Base-by-base conservation (phyloP, 306 rosid species). In the Trichosanthes cucumerina region DNA sequence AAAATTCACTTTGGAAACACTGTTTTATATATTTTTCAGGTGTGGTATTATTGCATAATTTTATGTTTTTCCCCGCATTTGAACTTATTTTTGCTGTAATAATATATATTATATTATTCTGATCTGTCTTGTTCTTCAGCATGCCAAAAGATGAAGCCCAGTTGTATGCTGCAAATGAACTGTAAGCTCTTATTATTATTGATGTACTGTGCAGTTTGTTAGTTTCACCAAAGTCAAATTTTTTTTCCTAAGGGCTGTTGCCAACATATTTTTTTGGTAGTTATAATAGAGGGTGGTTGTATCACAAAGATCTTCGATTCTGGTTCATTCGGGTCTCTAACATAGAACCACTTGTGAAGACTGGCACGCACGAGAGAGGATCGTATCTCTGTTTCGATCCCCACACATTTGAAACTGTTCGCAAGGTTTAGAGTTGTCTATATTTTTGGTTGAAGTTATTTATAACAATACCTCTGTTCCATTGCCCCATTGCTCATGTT, bases 71-170 rank as follows among this genome's bases (percentile, higher is more conserved):
- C 80, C 16, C 11, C 58, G 19, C 72, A 24, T 70, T 41, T 79
- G 43, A 34, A 24, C 65, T 2, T 26, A 12, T 26, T 24, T 1
- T 10, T 59, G 16, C 5, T 28, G 26, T 26, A 24, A 24, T 59
- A 59, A n/a, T n/a, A n/a, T n/a, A n/a, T n/a, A n/a, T n/a, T 12
- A 59, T 49, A 19, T 31, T 28, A 54, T 13, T 62, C 57, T 44
- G 36, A 58, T 57, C 81, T 21, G 36, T 81, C 24, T 34, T 76
- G 38, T 50, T 81, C 57, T 87, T 85, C 91, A 95, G 98, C 83
- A 91, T 95, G 96, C 98, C 98, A 31, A 92, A 88, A 81, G 98
- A 95, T 53, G 97, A 91, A 84, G 96, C 95, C 14, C 98, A 95
- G 80, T 59, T 90, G 79, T 87, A 83, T 79, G 96, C 97, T 36